A percentile compares a stretch with the other conserved stretches of the same genome.
phyloP scores from a whole-genome alignment of 768 basidiomycete genomes.

The Nidula microcarpa region DNA sequence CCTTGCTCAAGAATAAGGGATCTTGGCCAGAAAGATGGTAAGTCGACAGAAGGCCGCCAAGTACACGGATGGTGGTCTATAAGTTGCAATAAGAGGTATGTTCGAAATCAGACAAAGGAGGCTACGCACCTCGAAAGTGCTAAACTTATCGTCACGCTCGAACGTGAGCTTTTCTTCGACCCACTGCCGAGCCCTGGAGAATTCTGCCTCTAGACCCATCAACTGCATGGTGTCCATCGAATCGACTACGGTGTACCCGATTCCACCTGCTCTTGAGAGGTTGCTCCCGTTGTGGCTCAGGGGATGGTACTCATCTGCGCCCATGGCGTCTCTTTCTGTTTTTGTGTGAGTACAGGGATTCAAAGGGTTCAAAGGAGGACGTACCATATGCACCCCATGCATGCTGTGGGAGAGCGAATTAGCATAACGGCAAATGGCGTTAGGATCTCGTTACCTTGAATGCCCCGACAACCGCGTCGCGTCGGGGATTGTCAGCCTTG shows the following conservation, averaged over 20 bases:
- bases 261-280: constrained; percentile 72
- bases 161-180: constrained; percentile 65
- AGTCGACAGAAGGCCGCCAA: constrained; percentile 88
- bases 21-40: constrained; percentile 75
- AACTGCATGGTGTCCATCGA: constrained; percentile 85
- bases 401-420: constrained; percentile 43
- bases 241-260: constrained; percentile 89
- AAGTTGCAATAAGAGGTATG: background rate
- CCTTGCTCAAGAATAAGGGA: constrained; percentile 67
- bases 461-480: constrained; percentile 71
- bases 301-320: constrained; percentile 90
- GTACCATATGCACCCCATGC: constrained; percentile 85
- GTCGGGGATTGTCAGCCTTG: constrained; percentile 55
- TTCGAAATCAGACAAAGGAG: background rate
- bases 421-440: background rate
- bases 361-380: constrained; percentile 9
- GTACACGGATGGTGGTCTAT: constrained; percentile 87
- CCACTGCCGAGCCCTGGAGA: constrained; percentile 75
- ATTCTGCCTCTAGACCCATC: constrained; percentile 81
- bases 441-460: constrained; percentile 69
- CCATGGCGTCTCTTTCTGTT: constrained; percentile 86
- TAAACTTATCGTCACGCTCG: constrained; percentile 75
- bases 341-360: constrained; percentile 1
- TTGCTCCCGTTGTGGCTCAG: constrained; percentile 73
- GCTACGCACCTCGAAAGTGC: constrained; percentile 81